Conservation (phyloP, 179 eudicot species). For the Actinidia arguta region DNA sequence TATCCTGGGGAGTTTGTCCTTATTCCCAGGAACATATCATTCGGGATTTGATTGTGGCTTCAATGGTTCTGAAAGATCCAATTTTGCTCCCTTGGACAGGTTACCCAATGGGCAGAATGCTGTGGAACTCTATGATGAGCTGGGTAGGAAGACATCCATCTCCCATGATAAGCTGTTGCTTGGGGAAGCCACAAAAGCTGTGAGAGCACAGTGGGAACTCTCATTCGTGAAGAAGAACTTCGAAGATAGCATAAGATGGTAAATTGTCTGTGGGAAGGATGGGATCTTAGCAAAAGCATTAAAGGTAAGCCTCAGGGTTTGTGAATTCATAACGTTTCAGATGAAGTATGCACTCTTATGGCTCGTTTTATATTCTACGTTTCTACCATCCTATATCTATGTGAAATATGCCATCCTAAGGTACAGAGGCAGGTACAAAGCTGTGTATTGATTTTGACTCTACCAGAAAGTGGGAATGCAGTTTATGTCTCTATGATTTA, state of each 20-base stretch:
- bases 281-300: slow-evolving; percentile 58
- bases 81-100: slow-evolving; percentile 86
- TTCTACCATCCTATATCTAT: background rate
- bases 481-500: slow-evolving; percentile 62
- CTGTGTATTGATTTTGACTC: slow-evolving; percentile 32
- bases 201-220: slow-evolving; percentile 60
- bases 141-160: slow-evolving; percentile 61
- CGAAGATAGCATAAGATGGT: slow-evolving; percentile 47
- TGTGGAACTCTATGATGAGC: slow-evolving; percentile 61
- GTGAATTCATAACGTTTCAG: background rate
- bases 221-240: slow-evolving; percentile 34
- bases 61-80: slow-evolving; percentile 59
- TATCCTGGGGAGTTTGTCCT: slow-evolving; percentile 69
- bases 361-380: slow-evolving; percentile 1
- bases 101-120: slow-evolving; percentile 71
- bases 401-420: background rate
- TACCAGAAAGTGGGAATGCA: slow-evolving; percentile 62
- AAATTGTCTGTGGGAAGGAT: slow-evolving; percentile 58
- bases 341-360: background rate
- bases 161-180: slow-evolving; percentile 78
- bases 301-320: slow-evolving; percentile 50
- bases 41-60: slow-evolving; percentile 81
- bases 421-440: background rate
- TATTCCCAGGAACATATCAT: slow-evolving; percentile 72
- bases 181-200: slow-evolving; percentile 67